Percentiles rank a stretch among this genome's conserved stretches.
phyloP scores from a whole-genome alignment of 2,329 filamentous ascomycete species.

The Nectriaceae sp. region DNA sequence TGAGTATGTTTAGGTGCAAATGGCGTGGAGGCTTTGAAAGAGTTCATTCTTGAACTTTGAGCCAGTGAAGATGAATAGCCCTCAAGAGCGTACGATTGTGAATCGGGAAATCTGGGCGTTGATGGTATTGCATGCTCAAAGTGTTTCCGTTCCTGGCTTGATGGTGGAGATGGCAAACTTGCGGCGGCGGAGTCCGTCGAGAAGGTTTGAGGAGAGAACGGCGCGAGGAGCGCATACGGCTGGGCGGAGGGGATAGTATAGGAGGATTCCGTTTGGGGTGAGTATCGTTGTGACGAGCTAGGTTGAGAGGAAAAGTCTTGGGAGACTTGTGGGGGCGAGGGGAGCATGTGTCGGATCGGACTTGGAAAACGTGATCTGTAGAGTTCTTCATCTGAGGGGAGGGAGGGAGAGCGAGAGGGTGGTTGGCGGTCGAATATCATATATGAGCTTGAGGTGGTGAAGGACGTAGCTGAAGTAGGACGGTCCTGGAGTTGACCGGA shows the following conservation, averaged over 20 bases:
- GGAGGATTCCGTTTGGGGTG: background rate
- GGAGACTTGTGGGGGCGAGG: constrained; percentile 6
- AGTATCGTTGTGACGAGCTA: background rate
- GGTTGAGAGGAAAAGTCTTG: background rate
- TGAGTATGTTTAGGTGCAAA: too few relatives aligned
- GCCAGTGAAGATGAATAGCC: too few relatives aligned
- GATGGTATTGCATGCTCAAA: too few relatives aligned
- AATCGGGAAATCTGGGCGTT: too few relatives aligned
- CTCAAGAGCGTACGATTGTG: too few relatives aligned
- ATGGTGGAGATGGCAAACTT: constrained; percentile 25
- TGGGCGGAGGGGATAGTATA: constrained; percentile 27
- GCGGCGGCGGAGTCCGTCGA: constrained; percentile 6
- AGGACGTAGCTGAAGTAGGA: constrained; percentile 14
- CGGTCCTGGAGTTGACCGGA: too few relatives aligned
- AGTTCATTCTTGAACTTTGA: too few relatives aligned
- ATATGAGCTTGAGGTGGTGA: constrained; percentile 22
- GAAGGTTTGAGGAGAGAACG: constrained; percentile 19
- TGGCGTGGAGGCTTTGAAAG: too few relatives aligned
- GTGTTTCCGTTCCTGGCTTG: too few relatives aligned
- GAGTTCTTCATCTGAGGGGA: background rate
- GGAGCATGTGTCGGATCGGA: constrained; percentile 8
- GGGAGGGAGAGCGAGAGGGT: constrained; percentile 6
- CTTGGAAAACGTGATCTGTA: constrained; percentile 18
- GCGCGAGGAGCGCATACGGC: constrained; percentile 13
- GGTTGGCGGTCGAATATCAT: constrained; percentile 15